Percentiles rank a stretch among this genome's conserved stretches.
These are phyloP conservation scores for Colletotrichum filicis DNA, from an alignment of 2,329 filamentous ascomycete genomes.

Conservation along the genomic window DNA sequence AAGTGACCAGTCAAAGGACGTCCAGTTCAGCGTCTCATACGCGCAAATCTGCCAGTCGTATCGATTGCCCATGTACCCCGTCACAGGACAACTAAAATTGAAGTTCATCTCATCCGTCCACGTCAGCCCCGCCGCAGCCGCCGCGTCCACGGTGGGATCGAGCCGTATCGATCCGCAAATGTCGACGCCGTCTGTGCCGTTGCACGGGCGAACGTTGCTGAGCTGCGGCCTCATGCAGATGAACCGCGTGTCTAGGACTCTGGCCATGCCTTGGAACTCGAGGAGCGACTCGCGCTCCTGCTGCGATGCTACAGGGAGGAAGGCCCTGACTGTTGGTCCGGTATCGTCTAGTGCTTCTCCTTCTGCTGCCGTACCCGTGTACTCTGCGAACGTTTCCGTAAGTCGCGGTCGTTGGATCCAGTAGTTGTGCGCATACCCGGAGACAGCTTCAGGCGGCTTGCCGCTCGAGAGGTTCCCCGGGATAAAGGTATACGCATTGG, in stretches of 20 bases:
- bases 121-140: neutral
- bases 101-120: neutral
- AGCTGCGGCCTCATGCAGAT: conserved; percentile 3
- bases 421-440: neutral
- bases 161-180: neutral
- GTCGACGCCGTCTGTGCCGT: neutral
- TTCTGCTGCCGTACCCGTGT: neutral
- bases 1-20: neutral
- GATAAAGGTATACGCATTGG: neutral
- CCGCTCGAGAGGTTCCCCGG: neutral
- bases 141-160: neutral
- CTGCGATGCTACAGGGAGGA: neutral
- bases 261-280: neutral
- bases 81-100: neutral
- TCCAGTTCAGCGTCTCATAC: neutral
- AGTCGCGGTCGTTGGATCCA: neutral
- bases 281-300: neutral
- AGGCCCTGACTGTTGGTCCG: neutral
- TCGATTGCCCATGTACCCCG: neutral
- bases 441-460: neutral
- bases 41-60: conserved; percentile 5
- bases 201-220: neutral
- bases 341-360: conserved; percentile 2
- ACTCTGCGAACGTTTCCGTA: conserved; percentile 5
- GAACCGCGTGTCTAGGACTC: conserved; percentile 2